Conservation (phyloP, 2,329 filamentous ascomycete species). For the Fusarium nematophilum region DNA sequence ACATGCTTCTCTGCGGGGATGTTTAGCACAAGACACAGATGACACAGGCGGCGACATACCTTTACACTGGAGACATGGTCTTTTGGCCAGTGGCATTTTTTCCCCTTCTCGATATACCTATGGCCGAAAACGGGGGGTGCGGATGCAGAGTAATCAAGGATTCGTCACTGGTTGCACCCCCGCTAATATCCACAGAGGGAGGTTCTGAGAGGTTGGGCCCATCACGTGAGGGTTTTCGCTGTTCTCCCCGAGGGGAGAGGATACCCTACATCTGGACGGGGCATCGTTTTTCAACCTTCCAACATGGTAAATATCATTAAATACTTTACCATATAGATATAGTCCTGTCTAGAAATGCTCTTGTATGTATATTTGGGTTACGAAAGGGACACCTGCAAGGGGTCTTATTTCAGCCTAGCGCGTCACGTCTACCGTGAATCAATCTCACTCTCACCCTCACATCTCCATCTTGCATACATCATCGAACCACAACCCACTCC, state of each 20-base stretch:
- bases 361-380: too few species aligned
- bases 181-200: conserved; percentile 22
- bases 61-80: conserved; percentile 52
- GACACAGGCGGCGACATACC: conserved; percentile 30
- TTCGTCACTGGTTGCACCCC: conserved; percentile 20
- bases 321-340: too few species aligned
- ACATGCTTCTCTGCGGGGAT: conserved; percentile 47
- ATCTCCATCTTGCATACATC: rapidly evolving
- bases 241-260: conserved; percentile 32
- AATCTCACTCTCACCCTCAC: background rate
- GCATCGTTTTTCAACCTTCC: background rate
- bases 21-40: conserved; percentile 24
- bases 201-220: conserved; percentile 4
- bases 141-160: conserved; percentile 8
- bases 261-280: conserved; percentile 8
- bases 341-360: too few species aligned
- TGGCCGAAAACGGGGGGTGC: background rate
- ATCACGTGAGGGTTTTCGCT: conserved; percentile 36
- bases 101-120: background rate
- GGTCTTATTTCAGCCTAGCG: conserved; percentile 2
- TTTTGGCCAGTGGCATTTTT: conserved; percentile 49
- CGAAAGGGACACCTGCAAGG: too few species aligned
- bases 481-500: background rate
- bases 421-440: background rate
- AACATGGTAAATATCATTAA: too few species aligned